Evolutionary conservation across 2,329 filamentous ascomycete species (phyloP), one percentile per base, ranked within the genome.

Genomic region (Cladorrhinum sp.): DNA sequence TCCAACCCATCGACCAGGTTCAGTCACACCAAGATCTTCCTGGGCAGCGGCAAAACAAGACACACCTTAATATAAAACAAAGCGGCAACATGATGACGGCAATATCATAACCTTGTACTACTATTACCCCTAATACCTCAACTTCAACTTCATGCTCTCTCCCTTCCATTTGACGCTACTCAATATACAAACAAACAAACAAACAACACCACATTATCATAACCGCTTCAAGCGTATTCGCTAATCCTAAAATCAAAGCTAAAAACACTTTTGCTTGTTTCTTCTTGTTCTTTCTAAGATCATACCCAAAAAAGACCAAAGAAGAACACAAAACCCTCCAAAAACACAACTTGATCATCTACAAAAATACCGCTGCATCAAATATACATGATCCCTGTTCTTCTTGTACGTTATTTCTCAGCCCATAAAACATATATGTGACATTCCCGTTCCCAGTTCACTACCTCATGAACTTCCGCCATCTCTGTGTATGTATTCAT

Each of bases 271-370:
- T 8, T 18, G 16, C 46, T 50, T n/a, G n/a, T n/a, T n/a, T n/a
- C n/a, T n/a, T n/a, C n/a, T 46, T 46, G 6, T 46, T 46, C 42
- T 46, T 18, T 46, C 42, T 20, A 46, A 18, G 2, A 46, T 49
- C 21, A 48, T 57, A 39, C 54, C 54, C 24, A 49, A 54, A 55
- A 30, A 18, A 49, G 7, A 12, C 54, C 23, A 56, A 26, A 33
- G 30, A 18, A 26, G 30, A 33, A 39, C 39, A 16, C 14, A n/a
- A n/a, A n/a, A n/a, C 14, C 39, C 39, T n/a, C 21, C 46, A 50
- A 51, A 51, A 51, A 51, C 21, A 26, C 18, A 50, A 42, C 36
- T 42, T 42, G 36, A 42, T 46, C 42, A 46, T 46, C 42, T 46
- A 46, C 42, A 46, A 18, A 21, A 46, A 18, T 8, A 18, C 4